Conservation (phyloP, 2,329 filamentous ascomycete genomes). For the Cyphellophora attinorum region DNA sequence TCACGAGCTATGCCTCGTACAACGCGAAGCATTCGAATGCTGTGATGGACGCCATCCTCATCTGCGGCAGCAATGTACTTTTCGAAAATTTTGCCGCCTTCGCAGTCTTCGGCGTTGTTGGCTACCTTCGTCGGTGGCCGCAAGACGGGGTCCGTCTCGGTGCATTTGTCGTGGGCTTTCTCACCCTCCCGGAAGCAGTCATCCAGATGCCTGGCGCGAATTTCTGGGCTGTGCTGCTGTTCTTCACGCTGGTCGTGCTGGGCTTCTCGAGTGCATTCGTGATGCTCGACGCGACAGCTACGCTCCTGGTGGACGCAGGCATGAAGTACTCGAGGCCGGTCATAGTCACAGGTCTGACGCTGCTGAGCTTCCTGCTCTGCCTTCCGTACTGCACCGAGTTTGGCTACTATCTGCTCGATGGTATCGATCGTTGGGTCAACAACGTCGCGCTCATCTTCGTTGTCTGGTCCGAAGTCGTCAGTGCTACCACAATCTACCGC, state of each 20-base stretch:
- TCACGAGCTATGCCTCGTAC: constrained; percentile 50
- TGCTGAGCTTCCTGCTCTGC: constrained; percentile 41
- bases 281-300: constrained; percentile 46
- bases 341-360: constrained; percentile 37
- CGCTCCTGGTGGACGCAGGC: constrained; percentile 38
- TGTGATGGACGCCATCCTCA: constrained; percentile 64
- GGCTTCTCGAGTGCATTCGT: constrained; percentile 47
- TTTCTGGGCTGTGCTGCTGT: constrained; percentile 45
- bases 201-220: constrained; percentile 44
- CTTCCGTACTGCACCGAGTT: constrained; percentile 48
- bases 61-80: constrained; percentile 97
- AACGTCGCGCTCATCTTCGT: constrained; percentile 47
- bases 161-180: constrained; percentile 46
- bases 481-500: constrained; percentile 42
- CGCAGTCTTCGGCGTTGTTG: constrained; percentile 60
- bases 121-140: constrained; percentile 34
- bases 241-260: constrained; percentile 46
- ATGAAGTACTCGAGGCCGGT: constrained; percentile 30
- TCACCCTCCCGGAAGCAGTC: constrained; percentile 44
- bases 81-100: constrained; percentile 93
- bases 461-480: constrained; percentile 43
- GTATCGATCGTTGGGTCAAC: constrained; percentile 45
- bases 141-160: constrained; percentile 33
- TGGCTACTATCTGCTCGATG: constrained; percentile 43
- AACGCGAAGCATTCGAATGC: constrained; percentile 48